phyloP scores from a whole-genome alignment of 129 eudicot genomes.

The Gnaphalium uliginosum region DNA sequence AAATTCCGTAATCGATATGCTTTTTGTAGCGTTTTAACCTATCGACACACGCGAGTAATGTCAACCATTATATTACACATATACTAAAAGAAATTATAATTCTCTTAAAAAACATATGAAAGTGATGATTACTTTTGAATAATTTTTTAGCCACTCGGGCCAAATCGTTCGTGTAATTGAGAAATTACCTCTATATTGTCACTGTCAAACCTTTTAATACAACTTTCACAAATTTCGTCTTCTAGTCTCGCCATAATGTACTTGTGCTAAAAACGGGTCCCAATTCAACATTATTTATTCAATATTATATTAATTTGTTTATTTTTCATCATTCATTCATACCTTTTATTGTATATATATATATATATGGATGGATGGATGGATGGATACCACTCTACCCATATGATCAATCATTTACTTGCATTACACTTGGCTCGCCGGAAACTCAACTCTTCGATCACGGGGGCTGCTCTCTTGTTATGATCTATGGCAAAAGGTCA shows the following conservation, averaged over 20 bases:
- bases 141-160: background rate
- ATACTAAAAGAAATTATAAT: too few relatives aligned
- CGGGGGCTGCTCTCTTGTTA: slow-evolving; percentile 23
- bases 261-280: slow-evolving; percentile 34
- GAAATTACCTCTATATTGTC: slow-evolving; percentile 18
- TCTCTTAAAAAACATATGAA: too few relatives aligned
- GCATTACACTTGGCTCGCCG: slow-evolving; percentile 35
- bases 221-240: slow-evolving; percentile 29
- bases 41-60: too few relatives aligned
- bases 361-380: too few relatives aligned
- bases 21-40: too few relatives aligned
- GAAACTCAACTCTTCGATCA: slow-evolving; percentile 21
- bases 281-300: slow-evolving; percentile 32
- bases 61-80: too few relatives aligned
- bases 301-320: slow-evolving; percentile 51
- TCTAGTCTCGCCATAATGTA: slow-evolving; percentile 35
- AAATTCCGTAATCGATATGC: too few relatives aligned
- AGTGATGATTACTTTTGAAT: background rate
- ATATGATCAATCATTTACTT: background rate
- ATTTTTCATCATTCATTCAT: background rate
- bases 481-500: slow-evolving; percentile 81
- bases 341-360: slow-evolving; percentile 8
- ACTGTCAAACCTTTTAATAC: slow-evolving; percentile 10
- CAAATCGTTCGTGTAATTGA: background rate
- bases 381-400: slow-evolving; percentile 15